Conservation (phyloP, 176 grass and related monocot genomes). For the Tillandsia fasciculata region DNA sequence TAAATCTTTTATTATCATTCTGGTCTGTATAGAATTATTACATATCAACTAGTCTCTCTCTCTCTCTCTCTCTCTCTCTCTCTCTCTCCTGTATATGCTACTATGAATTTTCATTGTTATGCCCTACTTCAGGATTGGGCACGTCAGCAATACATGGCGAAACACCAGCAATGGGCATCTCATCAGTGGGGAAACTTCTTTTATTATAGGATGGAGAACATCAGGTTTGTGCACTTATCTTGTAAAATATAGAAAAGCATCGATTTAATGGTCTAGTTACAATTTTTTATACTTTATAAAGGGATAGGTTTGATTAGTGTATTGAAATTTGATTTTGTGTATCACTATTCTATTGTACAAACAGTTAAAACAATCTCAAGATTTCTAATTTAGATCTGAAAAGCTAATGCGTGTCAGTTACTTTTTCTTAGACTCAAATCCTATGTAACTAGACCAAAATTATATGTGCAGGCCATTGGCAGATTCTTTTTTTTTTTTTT, state of each 20-base stretch:
- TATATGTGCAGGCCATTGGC: too few relatives aligned
- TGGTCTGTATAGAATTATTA: not conserved
- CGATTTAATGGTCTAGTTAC: not conserved
- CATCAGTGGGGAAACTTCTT: slow-evolving; percentile 99
- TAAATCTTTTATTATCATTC: not conserved
- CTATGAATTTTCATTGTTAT: slow-evolving; percentile 1
- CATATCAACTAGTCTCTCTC: not conserved
- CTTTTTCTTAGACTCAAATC: too few relatives aligned
- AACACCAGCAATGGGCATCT: slow-evolving; percentile 97
- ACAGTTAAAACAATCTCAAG: not conserved
- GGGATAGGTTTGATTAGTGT: not conserved
- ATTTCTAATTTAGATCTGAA: not conserved
- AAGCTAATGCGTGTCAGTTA: too few relatives aligned
- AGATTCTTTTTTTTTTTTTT: too few relatives aligned
- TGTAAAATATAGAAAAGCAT: not conserved
- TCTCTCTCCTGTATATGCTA: slow-evolving; percentile 2
- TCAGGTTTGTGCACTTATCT: slow-evolving; percentile 45
- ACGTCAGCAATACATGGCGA: slow-evolving; percentile 83
- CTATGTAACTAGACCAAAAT: too few relatives aligned
- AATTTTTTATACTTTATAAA: not conserved
- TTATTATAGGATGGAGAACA: slow-evolving; percentile 94
- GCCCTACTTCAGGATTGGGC: slow-evolving; percentile 67
- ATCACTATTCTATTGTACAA: not conserved
- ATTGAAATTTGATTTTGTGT: not conserved
- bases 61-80: not conserved